Evolutionary conservation across 2,329 filamentous ascomycete genomes (phyloP), one percentile per base, ranked within the genome.

Genomic region (Davidsoniella virescens): DNA sequence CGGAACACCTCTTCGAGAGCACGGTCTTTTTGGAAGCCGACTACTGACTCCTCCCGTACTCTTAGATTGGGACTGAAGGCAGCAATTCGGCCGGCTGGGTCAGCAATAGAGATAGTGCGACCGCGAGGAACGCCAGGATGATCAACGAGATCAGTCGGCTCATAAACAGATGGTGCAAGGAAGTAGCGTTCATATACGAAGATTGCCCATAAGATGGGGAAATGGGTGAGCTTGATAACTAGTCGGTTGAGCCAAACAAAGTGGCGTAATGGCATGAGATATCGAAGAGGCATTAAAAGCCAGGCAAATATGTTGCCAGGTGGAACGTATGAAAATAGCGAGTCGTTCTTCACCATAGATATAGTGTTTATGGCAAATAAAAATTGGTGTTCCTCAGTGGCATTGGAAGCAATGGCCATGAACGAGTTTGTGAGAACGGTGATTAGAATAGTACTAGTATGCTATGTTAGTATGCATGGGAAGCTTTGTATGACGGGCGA

Each of bases 321-420:
- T 1, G 90, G 84, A 54, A 95, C 77, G 61, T 95, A 95, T 3
- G 87, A 93, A 68, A 96, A 96, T 0, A 95, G 70, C 0, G 87
- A 84, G 62, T 96, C 90, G n/a, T 92, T 94, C 64, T 95, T 96
- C 56, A 95, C 90, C 85, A 94, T 93, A 4, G 87, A 93, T 46
- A 95, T 94, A 4, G 90, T 93, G 61, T 95, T 96, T 63, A 96
- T 87, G 0, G 90, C 90, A 60, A 96, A 95, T 2, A 95, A 67
- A 61, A 94, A 95, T 70, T 81, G 78, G 55, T 95, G 88, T 64
- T 95, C 90, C 62, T 95, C 84, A 50, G 87, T 86, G 6, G 88
- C 87, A 60, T 95, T 95, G 47, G 87, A 87, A 2, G 92, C 86
- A 61, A 95, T 90, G 1, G 83, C 80, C 83, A 93, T 94, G 67